A percentile compares a stretch with the other conserved stretches of the same genome.
Conservation (phyloP, 805 yeast genomes). For the Clavispora phyllophila region DNA sequence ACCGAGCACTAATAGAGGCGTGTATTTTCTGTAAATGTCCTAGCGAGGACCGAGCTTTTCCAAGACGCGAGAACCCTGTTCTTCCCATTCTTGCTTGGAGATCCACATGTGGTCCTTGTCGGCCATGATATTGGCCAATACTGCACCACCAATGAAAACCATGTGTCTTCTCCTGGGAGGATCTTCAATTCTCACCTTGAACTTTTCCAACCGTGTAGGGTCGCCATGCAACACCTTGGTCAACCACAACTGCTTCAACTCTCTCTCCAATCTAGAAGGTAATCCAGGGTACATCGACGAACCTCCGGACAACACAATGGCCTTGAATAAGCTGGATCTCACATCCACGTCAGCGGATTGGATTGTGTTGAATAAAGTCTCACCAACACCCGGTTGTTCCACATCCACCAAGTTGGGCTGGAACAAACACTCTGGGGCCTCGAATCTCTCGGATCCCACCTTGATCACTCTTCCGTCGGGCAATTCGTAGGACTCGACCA, state of each 20-base stretch:
- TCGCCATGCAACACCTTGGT: constrained; percentile 83
- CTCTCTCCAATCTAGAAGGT: constrained; percentile 93
- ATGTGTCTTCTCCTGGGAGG: constrained; percentile 98
- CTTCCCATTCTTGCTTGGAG: constrained; percentile 94
- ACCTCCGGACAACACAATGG: constrained; percentile 94
- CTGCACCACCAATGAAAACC: constrained; percentile 99
- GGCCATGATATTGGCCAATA: constrained; percentile 94
- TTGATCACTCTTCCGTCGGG: constrained; percentile 96
- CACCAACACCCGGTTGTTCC: constrained; percentile 97
- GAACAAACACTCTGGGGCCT: constrained; percentile 94
- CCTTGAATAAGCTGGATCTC: constrained; percentile 80
- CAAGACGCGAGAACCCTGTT: constrained; percentile 83
- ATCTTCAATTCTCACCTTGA: constrained; percentile 95
- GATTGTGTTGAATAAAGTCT: constrained; percentile 82
- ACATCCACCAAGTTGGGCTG: constrained; percentile 94
- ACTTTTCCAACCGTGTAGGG: constrained; percentile 79
- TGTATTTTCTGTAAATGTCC: neutral
- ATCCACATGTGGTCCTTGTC: constrained; percentile 99
- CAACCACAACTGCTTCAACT: constrained; percentile 93
- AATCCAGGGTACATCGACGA: constrained; percentile 98
- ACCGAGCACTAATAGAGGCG: neutral
- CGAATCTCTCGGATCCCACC: constrained; percentile 93
- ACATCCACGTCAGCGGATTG: constrained; percentile 95
- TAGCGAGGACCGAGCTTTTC: constrained; percentile 89
- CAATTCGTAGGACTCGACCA: constrained; percentile 85